Evolutionary conservation across 306 rosid genomes (phyloP), one percentile per base, ranked within the genome.

Genomic region (Trifolium repens): DNA sequence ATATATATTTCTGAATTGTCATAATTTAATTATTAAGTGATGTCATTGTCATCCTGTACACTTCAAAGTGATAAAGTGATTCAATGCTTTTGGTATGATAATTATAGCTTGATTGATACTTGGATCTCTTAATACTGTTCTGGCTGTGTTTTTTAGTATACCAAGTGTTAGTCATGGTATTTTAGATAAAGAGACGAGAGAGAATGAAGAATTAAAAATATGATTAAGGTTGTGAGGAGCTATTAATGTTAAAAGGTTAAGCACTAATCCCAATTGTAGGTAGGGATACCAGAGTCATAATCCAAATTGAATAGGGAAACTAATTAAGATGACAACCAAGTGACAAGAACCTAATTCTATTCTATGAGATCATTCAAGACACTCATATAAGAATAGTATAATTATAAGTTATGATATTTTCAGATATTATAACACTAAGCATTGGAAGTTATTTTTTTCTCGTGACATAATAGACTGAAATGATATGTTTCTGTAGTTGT

Each of bases 391-490:
- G 9, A 59, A 59, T 59, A 17, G 9, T 59, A 59, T 13, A 15
- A 32, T 19, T 26, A 19, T 57, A 24, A 50, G 55, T 6, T 50
- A n/a, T 3, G 40, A 32, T 59, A 30, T 13, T 5, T 59, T 59
- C 10, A 27, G 40, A 59, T 30, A 59, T 27, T 27, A 30, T 27
- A 59, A 54, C 32, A 54, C 16, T 50, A 16, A 8, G 5, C 66
- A 74, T 61, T 69, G 39, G 66, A 47, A 17, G 35, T 46, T 63
- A 40, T 30, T 53, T 55, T n/a, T 66, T 70, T 55, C 7, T 46
- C n/a, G 35, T 83, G 76, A 30, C 66, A 65, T 43, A 65, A 65
- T 57, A 17, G 37, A 55, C 67, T 65, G 27, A 35, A 67, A 27
- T 19, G 26, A 49, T 12, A 47, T 50, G 77, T 68, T 46, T 76